Evolutionary conservation across 2,329 filamentous ascomycete genomes (phyloP), one percentile per base, ranked within the genome.

Genomic region (Aaosphaeria arxii): DNA sequence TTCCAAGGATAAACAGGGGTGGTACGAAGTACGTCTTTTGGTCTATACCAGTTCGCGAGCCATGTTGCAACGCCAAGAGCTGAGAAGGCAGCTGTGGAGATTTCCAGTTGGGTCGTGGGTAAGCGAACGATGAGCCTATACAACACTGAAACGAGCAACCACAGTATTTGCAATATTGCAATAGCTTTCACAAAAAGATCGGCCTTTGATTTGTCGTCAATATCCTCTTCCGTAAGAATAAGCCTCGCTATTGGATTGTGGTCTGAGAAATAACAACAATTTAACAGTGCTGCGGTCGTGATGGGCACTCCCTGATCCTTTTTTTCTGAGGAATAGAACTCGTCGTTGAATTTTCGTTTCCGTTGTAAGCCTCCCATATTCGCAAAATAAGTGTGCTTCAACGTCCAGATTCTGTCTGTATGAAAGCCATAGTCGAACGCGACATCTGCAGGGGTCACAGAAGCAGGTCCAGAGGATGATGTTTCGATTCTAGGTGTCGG

Each of bases 71-170:
- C 7, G 17, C 11, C 9, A 11, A 41, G 9, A 11, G 17, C 24
- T 11, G 39, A 9, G 17, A 41, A 41, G 11, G 39, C 9, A 11
- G 7, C 11, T 39, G 43, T 24, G 28, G n/a, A 30, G 35, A 45
- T 45, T 6, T 45, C 43, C 5, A 45, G 43, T 24, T 39, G 35
- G 30, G 43, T 45, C 6, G 40, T 45, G 7, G 43, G 43, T 13
- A 45, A 35, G 33, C n/a, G 7, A 6, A 28, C 11, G 6, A 35
- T 11, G 7, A 24, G 24, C 32, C 43, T 24, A 6, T 7, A 17
- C 17, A 32, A 28, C 9, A 40, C 7, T n/a, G 29, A 32, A 24
- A 45, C 11, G n/a, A 40, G 6, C 11, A 45, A 29, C 11, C 43
- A 30, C 7, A 24, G 7, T 11, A 45, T 39, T 31, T 45, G 43